Percentiles rank a stretch among this genome's conserved stretches.
Conservation (phyloP, 495 filamentous ascomycete species). For the Acidomyces sp. region DNA sequence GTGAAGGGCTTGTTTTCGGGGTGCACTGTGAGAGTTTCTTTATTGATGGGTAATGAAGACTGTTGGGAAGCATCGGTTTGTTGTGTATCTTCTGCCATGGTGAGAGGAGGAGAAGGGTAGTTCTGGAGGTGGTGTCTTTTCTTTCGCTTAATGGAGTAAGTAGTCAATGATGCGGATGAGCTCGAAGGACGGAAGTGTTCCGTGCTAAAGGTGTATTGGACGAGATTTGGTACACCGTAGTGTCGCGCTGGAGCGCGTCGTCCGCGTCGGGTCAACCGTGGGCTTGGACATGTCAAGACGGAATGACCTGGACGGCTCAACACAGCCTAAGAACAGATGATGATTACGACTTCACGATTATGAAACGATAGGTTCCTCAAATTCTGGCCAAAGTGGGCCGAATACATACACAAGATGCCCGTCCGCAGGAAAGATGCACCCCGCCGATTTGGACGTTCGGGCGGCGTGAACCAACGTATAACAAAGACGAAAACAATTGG, state of each 20-base stretch:
- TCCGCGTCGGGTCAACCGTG: too few relatives aligned
- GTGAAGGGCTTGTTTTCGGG: conserved; percentile 29
- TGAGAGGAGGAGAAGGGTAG: conserved; percentile 10
- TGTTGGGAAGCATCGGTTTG: conserved; percentile 7
- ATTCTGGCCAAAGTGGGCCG: conserved; percentile 4
- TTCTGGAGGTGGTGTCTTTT: not conserved
- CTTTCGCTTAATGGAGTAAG: not conserved
- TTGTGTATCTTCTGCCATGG: conserved; percentile 45
- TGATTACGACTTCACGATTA: too few relatives aligned
- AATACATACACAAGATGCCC: conserved; percentile 8
- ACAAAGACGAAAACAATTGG: conserved; percentile 62
- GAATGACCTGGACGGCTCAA: too few relatives aligned
- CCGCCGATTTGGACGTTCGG: conserved; percentile 24
- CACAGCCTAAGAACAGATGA: too few relatives aligned
- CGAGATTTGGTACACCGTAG: too few relatives aligned
- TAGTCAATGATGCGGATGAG: not conserved
- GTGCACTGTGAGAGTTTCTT: conserved; percentile 22
- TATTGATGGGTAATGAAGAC: conserved; percentile 8
- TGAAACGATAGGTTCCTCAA: conserved; percentile 1
- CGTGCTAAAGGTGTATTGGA: too few relatives aligned
- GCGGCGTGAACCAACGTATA: conserved; percentile 35
- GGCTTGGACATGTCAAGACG: too few relatives aligned
- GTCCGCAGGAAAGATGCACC: conserved; percentile 16
- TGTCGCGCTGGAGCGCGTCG: too few relatives aligned
- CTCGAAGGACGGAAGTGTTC: too few relatives aligned